phyloP scores from a whole-genome alignment of 2,329 filamentous ascomycete genomes.

The Hypoxylon sp. region DNA sequence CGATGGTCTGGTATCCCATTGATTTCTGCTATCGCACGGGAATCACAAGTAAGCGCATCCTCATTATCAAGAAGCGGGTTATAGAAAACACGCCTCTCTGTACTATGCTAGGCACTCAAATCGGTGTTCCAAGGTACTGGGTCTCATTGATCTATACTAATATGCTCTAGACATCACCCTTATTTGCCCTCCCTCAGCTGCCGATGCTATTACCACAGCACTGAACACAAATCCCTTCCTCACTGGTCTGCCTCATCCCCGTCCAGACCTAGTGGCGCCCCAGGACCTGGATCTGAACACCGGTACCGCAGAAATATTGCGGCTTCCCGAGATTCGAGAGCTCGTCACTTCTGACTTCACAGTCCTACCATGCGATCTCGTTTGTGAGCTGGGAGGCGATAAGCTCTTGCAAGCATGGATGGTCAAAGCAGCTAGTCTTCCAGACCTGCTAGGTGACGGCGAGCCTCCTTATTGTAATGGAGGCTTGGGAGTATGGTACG shows the following conservation, averaged over 20 bases:
- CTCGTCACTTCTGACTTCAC: constrained; percentile 88
- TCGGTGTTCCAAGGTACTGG: neutral
- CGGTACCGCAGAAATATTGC: constrained; percentile 89
- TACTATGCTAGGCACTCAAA: neutral
- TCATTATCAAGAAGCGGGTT: neutral
- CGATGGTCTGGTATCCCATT: constrained; percentile 91
- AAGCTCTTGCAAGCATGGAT: constrained; percentile 92
- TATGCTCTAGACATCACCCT: constrained; percentile 70
- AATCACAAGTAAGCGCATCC: constrained; percentile 73
- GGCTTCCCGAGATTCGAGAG: constrained; percentile 84
- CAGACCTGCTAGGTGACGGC: constrained; percentile 68
- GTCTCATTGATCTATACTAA: constrained; percentile 8
- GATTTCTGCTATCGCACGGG: constrained; percentile 89
- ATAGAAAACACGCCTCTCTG: neutral
- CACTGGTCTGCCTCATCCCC: constrained; percentile 79
- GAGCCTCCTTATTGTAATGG: constrained; percentile 71
- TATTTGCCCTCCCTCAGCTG: constrained; percentile 75
- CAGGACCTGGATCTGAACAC: constrained; percentile 83
- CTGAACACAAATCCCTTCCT: constrained; percentile 84
- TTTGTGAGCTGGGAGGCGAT: constrained; percentile 90
- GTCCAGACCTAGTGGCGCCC: constrained; percentile 83
- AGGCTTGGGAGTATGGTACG: constrained; percentile 91
- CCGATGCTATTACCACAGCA: constrained; percentile 76
- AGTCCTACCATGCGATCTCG: constrained; percentile 91
- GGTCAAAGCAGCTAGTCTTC: constrained; percentile 81